Evolutionary conservation across 2,329 filamentous ascomycete genomes (phyloP), one percentile per base, ranked within the genome.

Genomic region (Paradendryphiella salina): DNA sequence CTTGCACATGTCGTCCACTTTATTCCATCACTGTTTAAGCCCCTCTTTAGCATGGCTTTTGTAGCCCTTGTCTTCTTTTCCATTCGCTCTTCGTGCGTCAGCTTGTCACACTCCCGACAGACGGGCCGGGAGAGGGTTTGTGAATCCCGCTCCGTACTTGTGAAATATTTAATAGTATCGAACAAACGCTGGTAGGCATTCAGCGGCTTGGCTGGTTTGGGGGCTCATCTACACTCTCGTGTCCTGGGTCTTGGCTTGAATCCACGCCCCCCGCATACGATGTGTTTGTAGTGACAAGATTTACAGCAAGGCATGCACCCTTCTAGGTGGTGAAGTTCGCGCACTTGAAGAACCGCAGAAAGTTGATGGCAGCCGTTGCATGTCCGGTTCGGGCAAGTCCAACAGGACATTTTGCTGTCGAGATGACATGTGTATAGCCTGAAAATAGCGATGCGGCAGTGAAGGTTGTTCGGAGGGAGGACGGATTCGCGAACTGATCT

Each of bases 401-500:
- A 69, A 43, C 67, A 69, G 5, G 42, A 21, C 8, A 6, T 32
- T 38, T 50, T 64, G 3, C 23, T 15, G 1, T 32, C 36, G 11
- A 8, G 11, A 1, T 38, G n/a, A 39, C 67, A 70, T 18, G 63
- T 61, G 17, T 68, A 66, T 11, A 39, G 42, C 29, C 41, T 56
- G 46, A 65, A 68, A 14, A 61, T 53, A 3, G 18, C 8, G 3
- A 62, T 18, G 15, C 61, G 53, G 4, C 54, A 50, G 11, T 50
- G 38, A 45, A 60, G 36, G 21, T 63, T 57, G 8, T 61, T 21
- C 4, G 46, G 37, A 14, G 66, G 66, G 4, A 69, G 52, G 10
- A 69, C 55, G 5, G 56, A 43, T 33, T 63, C 46, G 13, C 61
- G 59, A 3, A 70, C 56, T 44, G 55, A 59, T 35, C 62, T 65